Base-by-base conservation (phyloP, 1,284 basidiomycete species). In the Takashimella tepidaria region DNA sequence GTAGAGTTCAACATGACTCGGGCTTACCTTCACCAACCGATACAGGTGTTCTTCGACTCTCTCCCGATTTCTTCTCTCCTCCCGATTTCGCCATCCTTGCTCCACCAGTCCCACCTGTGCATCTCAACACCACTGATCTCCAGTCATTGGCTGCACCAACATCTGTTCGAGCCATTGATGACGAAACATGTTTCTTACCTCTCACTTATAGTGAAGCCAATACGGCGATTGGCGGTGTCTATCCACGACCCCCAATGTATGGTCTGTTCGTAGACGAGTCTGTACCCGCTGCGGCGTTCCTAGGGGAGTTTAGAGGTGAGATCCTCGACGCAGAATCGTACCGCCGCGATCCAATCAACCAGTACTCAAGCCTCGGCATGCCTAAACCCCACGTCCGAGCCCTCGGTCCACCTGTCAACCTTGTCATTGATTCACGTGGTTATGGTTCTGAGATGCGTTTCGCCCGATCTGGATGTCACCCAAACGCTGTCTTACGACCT, bases 401-500 rank as follows among this genome's bases (percentile, higher is more conserved):
- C 5, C 72, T 97, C 0, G 88, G 88, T 0, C 84, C 85, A 0
- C 90, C 89, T 0, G 79, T 93, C 56, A 86, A 86, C 58, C 73
- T 96, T 12, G 86, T 88, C 2, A 78, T 98, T 31, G 93, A 98
- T 63, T 82, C 88, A 0, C 77, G 93, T 13, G 78, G 83, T n/a
- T 83, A 83, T n/a, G 91, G 91, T 4, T 82, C 80, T 55, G 81
- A 87, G 55, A 80, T 82, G 0, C 79, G 89, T 16, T 97, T 88
- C 72, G 84, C 87, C 0, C 78, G 93, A 44, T 87, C 80, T 51
- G 89, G 91, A 0, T 98, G 93, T 72, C 81, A 87, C 60, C 92
- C 92, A 6, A 97, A 97, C 65, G 89, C 87, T 0, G 87, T 93
- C 3, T 71, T 97, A 11, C 78, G 89, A 1, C 90, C 91, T 0